Evolutionary conservation across 2,329 filamentous ascomycete genomes (phyloP).

Genomic region (Pseudogymnoascus sp.): DNA sequence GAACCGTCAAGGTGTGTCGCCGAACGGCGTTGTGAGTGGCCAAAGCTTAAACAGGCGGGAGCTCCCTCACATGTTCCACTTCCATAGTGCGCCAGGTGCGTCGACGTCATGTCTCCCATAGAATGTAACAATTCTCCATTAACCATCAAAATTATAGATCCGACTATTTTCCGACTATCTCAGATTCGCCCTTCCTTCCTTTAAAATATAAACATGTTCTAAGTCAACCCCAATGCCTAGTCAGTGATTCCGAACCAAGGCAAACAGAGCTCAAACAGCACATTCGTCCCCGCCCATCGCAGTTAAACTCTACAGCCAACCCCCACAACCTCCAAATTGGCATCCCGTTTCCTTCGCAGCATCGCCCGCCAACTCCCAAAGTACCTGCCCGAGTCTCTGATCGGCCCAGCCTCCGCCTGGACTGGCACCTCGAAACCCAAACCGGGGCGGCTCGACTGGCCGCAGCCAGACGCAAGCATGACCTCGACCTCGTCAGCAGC

Average conservation of each 20-base stretch:
- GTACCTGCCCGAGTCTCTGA: neutral
- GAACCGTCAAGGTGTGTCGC: neutral
- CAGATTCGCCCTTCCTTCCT: neutral
- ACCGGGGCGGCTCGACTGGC: slow-evolving; percentile 23
- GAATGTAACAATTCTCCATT: neutral
- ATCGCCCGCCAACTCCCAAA: neutral
- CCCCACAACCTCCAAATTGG: slow-evolving; percentile 4
- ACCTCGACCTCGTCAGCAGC: slow-evolving; percentile 21
- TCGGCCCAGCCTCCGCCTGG: neutral
- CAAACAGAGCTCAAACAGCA: neutral
- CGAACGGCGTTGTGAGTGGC: neutral
- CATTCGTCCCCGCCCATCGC: neutral
- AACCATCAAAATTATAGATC: neutral
- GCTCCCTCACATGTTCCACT: neutral
- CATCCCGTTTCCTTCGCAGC: slow-evolving; percentile 1
- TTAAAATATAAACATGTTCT: neutral
- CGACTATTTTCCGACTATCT: neutral
- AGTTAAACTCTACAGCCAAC: neutral
- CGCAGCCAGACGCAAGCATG: slow-evolving; percentile 20
- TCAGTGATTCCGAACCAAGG: neutral
- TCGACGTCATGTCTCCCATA: slow-evolving; percentile 1
- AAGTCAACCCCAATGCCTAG: neutral
- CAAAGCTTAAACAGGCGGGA: neutral
- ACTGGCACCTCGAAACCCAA: neutral
- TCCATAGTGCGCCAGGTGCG: neutral